Conservation (phyloP, 176 grass and related monocot species). For the Zea mays region Zm-B73-REFERENCE-NAM-5.0 NC_050096.1:262332001-262332500, state of each 20-base stretch:
- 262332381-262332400: constrained; percentile 59
- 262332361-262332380: constrained; percentile 74
- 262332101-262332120: constrained; percentile 5
- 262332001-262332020: constrained; percentile 14
- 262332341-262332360: constrained; percentile 68
- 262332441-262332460: constrained; percentile 12
- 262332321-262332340: constrained; percentile 54
- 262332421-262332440: constrained; percentile 35
- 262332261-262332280: constrained; percentile 19
- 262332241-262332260: neutral
- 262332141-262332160: constrained; percentile 52
- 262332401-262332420: constrained; percentile 64
- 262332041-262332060: constrained; percentile 1
- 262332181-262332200: constrained; percentile 76
- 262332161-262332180: constrained; percentile 65
- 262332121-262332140: constrained; percentile 30
- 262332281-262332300: constrained; percentile 84
- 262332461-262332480: neutral
- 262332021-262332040: constrained; percentile 29
- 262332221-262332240: constrained; percentile 33
- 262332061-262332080: constrained; percentile 15
- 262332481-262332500: neutral
- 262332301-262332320: constrained; percentile 63
- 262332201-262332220: constrained; percentile 40
- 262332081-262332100: constrained; percentile 26